Conservation (phyloP, 179 eudicot species). For the Silene coronaria region DNA sequence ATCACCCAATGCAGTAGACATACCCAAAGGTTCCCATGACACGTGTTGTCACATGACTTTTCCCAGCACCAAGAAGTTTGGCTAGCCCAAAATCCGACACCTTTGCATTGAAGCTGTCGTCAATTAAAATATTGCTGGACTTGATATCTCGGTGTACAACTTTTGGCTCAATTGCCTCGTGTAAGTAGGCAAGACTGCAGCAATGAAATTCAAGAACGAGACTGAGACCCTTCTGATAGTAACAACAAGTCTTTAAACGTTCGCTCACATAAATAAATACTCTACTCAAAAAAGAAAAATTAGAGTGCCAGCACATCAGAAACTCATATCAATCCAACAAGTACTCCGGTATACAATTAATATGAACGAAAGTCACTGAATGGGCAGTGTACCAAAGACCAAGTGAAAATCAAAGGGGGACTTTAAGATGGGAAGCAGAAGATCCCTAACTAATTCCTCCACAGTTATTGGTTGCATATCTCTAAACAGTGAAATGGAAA, state of each 20-base stretch:
- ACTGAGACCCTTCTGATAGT: neutral
- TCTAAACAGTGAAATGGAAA: neutral
- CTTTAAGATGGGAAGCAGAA: neutral
- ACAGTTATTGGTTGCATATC: too few relatives aligned
- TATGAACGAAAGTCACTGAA: too few relatives aligned
- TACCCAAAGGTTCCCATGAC: slow-evolving; percentile 99
- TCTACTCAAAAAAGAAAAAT: neutral
- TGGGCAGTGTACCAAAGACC: neutral
- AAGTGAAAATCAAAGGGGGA: neutral
- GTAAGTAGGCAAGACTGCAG: slow-evolving; percentile 89
- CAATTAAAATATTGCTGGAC: slow-evolving; percentile 91
- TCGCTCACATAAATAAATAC: neutral
- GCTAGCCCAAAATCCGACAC: slow-evolving; percentile 98
- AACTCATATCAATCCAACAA: neutral
- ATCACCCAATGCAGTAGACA: slow-evolving; percentile 15
- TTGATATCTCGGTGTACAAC: slow-evolving; percentile 97
- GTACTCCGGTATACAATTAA: too few relatives aligned
- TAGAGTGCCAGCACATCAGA: neutral
- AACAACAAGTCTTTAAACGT: neutral
- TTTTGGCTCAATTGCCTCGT: slow-evolving; percentile 97
- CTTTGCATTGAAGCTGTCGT: slow-evolving; percentile 78
- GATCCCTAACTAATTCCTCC: neutral
- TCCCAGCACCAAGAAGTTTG: slow-evolving; percentile 93
- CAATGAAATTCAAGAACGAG: slow-evolving; percentile 7
- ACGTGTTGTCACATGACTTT: slow-evolving; percentile 92